Evolutionary conservation across 495 filamentous ascomycete species (phyloP), one percentile per base, ranked within the genome.

Genomic region (Talaromyces proteolyticus): DNA sequence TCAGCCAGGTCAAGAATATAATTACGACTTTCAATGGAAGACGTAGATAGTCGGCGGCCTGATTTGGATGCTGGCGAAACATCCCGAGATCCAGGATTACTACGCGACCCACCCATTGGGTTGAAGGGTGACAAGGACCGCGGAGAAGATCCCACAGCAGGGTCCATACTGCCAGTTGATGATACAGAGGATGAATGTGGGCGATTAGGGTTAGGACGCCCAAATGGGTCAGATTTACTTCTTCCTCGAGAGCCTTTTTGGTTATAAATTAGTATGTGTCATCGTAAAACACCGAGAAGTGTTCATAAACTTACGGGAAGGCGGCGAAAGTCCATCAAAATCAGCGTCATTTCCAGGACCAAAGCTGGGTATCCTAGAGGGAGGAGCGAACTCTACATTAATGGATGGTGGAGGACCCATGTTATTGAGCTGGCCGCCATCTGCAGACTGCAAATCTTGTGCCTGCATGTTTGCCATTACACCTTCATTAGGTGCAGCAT

Each of bases 1-100:
- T 95, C 88, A 12, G 90, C 93, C 18, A 98, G 78, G 41, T 89
- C 88, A 20, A 98, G 80, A 47, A 95, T 93, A 64, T 95, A 94
- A 51, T 95, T 91, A 36, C 95, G 89, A 49, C 88, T 89, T 34
- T 76, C 73, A 22, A 95, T 84, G 11, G 90, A 84, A 1, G 91
- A 92, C 24, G 89, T 94, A 12, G 92, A 94, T 42, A 90, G 83
- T n/a, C 89, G 86, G 47, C 91, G 83, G 39, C 76, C 72, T 10
- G 29, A 38, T 61, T 42, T 58, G 12, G 78, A 69, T 4, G 77
- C 76, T 2, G 82, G 84, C 25, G 84, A 90, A 41, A 77, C 73
- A 20, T 77, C 76, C 23, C 74, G 68, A 53, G 76, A 70, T 66
- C 73, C 60, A 57, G 72, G 72, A 38, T 62, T 74, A 40, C 70